phyloP scores from a whole-genome alignment of 352 stramenopile genomes.

The Phytophthora constricta region DNA sequence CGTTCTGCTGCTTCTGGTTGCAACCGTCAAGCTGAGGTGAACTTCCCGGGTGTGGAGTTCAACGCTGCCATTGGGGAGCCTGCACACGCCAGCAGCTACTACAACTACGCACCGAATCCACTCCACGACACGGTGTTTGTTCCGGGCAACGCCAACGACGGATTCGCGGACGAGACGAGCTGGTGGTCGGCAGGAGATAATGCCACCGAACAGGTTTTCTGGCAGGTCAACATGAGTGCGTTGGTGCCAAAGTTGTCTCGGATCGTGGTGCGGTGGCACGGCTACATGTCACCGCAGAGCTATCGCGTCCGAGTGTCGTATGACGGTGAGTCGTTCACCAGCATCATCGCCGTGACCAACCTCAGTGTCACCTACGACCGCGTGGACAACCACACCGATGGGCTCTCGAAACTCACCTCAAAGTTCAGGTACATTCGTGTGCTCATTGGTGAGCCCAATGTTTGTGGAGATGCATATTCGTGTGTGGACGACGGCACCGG shows the following conservation, averaged over 20 bases:
- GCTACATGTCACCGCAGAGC: constrained; percentile 61
- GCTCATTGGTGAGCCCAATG: constrained; percentile 53
- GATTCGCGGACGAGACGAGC: constrained; percentile 70
- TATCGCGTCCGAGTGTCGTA: constrained; percentile 74
- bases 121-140: constrained; percentile 68
- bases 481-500: constrained; percentile 46
- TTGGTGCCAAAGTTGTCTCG: constrained; percentile 51
- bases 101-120: constrained; percentile 68
- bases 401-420: constrained; percentile 47
- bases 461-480: constrained; percentile 47
- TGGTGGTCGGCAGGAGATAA: constrained; percentile 79
- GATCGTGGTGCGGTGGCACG: constrained; percentile 80
- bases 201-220: constrained; percentile 56
- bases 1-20: constrained; percentile 18
- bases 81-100: constrained; percentile 77
- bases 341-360: constrained; percentile 54
- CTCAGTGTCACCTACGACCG: constrained; percentile 62
- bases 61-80: constrained; percentile 64
- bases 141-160: constrained; percentile 72
- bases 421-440: constrained; percentile 69
- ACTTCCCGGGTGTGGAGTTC: constrained; percentile 71
- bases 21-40: constrained; percentile 36
- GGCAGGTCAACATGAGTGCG: constrained; percentile 77
- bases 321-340: constrained; percentile 66
- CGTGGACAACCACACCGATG: constrained; percentile 64